phyloP scores from a whole-genome alignment of 2,329 filamentous ascomycete genomes.

The Talaromyces pinophilus region DNA sequence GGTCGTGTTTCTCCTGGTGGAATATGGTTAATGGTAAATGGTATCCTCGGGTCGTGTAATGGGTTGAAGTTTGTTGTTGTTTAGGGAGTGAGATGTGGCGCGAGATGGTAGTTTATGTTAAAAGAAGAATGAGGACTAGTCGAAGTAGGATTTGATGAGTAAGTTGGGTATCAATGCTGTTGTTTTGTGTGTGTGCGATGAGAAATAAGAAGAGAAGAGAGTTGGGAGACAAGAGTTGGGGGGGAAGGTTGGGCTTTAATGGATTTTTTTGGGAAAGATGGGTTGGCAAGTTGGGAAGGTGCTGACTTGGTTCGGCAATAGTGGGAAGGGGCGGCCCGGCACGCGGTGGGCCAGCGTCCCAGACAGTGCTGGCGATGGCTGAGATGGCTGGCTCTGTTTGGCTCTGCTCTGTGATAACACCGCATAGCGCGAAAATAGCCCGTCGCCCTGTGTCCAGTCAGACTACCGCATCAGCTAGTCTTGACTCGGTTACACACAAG shows the following conservation, averaged over 20 bases:
- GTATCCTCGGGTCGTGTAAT: constrained; percentile 22
- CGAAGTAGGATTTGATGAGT: not conserved
- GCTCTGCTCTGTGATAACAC: not conserved
- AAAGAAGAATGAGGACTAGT: constrained; percentile 4
- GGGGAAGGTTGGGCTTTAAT: constrained; percentile 25
- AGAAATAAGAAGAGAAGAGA: constrained; percentile 17
- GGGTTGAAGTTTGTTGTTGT: not conserved
- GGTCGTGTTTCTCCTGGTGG: constrained; percentile 8
- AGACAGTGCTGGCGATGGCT: constrained; percentile 5
- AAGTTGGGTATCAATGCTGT: constrained; percentile 18
- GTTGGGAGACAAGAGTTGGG: constrained; percentile 8
- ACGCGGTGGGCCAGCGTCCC: constrained; percentile 23
- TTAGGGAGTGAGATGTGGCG: not conserved
- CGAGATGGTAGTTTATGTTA: not conserved
- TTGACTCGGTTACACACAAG: constrained; percentile 6
- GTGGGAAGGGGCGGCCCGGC: constrained; percentile 24
- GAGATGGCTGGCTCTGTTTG: constrained; percentile 19
- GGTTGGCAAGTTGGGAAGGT: constrained; percentile 1
- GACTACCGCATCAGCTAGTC: not conserved
- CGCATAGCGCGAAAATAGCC: constrained; percentile 8
- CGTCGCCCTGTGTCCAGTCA: constrained; percentile 2
- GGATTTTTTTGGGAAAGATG: constrained; percentile 8
- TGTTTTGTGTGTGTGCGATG: not conserved
- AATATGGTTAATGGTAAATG: constrained; percentile 8
- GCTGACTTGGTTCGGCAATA: not conserved